Evolutionary conservation across 352 stramenopile species (phyloP), one percentile per base, ranked within the genome.

Genomic region (Globisporangium splendens): DNA sequence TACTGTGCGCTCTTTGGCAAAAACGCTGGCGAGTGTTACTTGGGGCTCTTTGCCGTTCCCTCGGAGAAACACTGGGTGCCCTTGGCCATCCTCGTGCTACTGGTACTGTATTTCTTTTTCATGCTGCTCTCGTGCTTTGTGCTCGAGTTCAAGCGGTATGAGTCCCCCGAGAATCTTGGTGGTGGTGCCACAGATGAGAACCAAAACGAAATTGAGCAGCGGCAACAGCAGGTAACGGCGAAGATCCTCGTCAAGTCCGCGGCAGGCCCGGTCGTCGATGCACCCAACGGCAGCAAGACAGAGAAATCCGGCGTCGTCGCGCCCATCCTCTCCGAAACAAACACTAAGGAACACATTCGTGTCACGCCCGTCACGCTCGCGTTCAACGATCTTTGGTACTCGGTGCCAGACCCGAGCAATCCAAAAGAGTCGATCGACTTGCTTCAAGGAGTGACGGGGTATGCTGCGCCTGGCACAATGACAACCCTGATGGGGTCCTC

Each of bases 401-500:
- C 73, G 8, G 77, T 89, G 12, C 51, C 62, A 0, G 66, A 67
- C 1, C 72, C 70, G 14, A 70, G 50, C 28, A 73, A 65, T 35
- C 60, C 59, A 17, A 50, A 63, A 14, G 56, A 76, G n/a, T 59
- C 57, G 12, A 46, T 84, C 20, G 67, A 86, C 38, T 52, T 89
- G 46, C 69, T 93, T 14, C 75, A 83, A 55, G 68, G 71, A 4
- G 76, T 93, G 51, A 79, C 69, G 6, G 83, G 80, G 15, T 77
- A 74, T 38, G 76, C 78, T 1, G 20, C 66, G n/a, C 83, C 81
- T 17, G 83, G 84, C 0, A 72, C 65, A 0, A 83, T 92, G 46
- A 87, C 78, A 4, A 81, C 83, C 10, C 56, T 93, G 1, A 91
- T 92, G 77, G 83, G 84, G 13, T 84, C 76, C 0, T 82, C 73